phyloP scores from a whole-genome alignment of 176 grass and related monocot species.

The Juncus effusus region DNA sequence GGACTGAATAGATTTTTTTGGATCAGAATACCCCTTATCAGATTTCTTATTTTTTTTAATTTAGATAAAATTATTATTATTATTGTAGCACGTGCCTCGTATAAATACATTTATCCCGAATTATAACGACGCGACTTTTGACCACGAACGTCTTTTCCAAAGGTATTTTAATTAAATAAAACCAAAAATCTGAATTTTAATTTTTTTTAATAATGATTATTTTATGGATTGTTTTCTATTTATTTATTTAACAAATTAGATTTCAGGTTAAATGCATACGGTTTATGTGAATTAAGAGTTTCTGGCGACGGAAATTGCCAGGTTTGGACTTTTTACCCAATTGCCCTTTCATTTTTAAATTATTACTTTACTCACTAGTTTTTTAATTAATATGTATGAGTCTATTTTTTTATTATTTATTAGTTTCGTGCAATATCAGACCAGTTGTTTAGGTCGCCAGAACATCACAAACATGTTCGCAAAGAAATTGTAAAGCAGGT shows the following conservation, averaged over 20 bases:
- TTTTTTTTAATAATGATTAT: conserved; percentile 22
- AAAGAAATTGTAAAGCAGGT: conserved; percentile 99
- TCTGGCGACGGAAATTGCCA: conserved; percentile 98
- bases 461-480: conserved; percentile 90
- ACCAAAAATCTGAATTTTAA: not conserved
- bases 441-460: conserved; percentile 76
- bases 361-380: not conserved
- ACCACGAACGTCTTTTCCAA: conserved; percentile 88
- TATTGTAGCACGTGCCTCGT: conserved; percentile 73
- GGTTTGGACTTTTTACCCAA: conserved; percentile 33
- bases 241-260: conserved; percentile 4
- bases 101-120: conserved; percentile 86
- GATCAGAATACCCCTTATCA: conserved; percentile 7
- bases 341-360: conserved; percentile 8
- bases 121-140: conserved; percentile 69
- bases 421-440: conserved; percentile 98
- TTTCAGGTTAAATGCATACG: conserved; percentile 85
- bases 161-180: conserved; percentile 43
- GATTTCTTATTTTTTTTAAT: conserved; percentile 15
- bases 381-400: conserved; percentile 8
- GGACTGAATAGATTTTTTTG: not conserved
- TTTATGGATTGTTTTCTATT: not conserved
- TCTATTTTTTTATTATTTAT: conserved; percentile 24
- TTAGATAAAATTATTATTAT: not conserved
- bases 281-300: conserved; percentile 81